Percentiles rank a stretch among this genome's conserved stretches.
Evolutionary conservation across 768 basidiomycete species (phyloP).

Genomic region (Russula vinacea): DNA sequence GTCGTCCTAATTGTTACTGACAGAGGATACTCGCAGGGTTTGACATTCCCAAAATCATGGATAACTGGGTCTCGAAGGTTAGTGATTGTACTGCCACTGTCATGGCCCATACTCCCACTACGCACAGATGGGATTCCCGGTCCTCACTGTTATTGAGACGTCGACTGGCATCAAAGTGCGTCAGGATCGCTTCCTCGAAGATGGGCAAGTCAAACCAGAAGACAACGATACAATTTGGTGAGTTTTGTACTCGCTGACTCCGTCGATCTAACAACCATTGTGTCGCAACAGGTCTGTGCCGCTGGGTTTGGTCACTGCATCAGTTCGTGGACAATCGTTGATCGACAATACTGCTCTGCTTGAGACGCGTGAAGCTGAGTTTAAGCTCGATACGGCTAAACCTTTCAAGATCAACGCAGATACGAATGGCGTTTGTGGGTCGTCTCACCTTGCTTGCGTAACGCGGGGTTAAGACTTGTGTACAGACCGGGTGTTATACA

Average conservation of each 20-base stretch:
- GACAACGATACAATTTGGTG: conserved; percentile 90
- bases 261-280: not conserved
- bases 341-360: conserved; percentile 66
- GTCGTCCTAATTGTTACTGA: not conserved
- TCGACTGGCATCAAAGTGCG: conserved; percentile 68
- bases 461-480: conserved; percentile 6
- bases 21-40: conserved; percentile 40
- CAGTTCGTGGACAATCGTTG: conserved; percentile 51
- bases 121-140: conserved; percentile 74
- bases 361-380: conserved; percentile 59
- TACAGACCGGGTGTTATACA: conserved; percentile 81
- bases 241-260: not conserved
- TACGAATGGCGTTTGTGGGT: conserved; percentile 85
- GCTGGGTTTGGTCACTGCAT: conserved; percentile 64
- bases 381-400: conserved; percentile 69
- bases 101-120: not conserved
- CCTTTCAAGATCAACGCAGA: conserved; percentile 90
- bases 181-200: conserved; percentile 91
- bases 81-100: not conserved
- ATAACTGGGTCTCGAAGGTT: conserved; percentile 86
- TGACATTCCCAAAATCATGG: conserved; percentile 78
- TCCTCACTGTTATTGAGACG: conserved; percentile 80
- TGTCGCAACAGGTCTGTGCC: conserved; percentile 65
- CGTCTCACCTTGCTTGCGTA: not conserved
- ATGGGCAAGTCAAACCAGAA: conserved; percentile 70